These are phyloP conservation scores for Talaromyces pinophilus DNA, from an alignment of 2,329 filamentous ascomycete species.

Conservation along the genomic window DNA sequence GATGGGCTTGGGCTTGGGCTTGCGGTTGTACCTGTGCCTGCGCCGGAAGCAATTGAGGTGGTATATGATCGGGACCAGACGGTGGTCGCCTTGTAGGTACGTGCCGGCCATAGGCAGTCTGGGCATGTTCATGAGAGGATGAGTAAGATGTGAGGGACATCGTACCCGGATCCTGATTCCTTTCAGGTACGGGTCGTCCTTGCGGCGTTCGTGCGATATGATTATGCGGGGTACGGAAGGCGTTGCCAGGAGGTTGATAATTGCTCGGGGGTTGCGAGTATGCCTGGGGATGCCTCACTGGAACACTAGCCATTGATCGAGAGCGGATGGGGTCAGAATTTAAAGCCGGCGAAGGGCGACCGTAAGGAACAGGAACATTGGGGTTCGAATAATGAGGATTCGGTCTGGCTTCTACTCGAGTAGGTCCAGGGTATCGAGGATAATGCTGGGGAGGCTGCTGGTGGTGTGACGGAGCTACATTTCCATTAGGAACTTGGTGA, in stretches of 20 bases:
- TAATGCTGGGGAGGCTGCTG: conserved; percentile 52
- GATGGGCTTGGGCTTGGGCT: background rate
- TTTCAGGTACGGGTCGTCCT: conserved; percentile 85
- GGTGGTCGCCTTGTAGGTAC: conserved; percentile 76
- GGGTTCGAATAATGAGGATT: conserved; percentile 61
- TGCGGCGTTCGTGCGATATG: conserved; percentile 79
- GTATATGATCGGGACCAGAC: conserved; percentile 46
- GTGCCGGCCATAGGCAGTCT: conserved; percentile 82
- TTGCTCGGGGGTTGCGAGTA: conserved; percentile 59
- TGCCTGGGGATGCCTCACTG: conserved; percentile 68
- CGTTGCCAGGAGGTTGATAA: conserved; percentile 60
- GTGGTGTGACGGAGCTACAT: conserved; percentile 14
- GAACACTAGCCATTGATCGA: conserved; percentile 74
- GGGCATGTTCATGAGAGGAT: conserved; percentile 72
- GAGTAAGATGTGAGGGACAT: conserved; percentile 93
- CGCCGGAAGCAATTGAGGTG: conserved; percentile 27
- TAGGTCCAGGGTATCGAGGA: conserved; percentile 64
- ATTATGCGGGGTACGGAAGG: conserved; percentile 74
- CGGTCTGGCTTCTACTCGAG: conserved; percentile 66
- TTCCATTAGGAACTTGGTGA: conserved; percentile 26
- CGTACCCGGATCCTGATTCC: conserved; percentile 86
- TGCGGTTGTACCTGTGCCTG: conserved; percentile 26
- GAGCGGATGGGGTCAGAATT: conserved; percentile 86
- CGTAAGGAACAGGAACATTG: conserved; percentile 48
- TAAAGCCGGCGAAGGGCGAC: conserved; percentile 67